These are phyloP conservation scores for Ascochyta clinopodiicola DNA, from an alignment of 2,329 filamentous ascomycete species.

Conservation along the genomic window DNA sequence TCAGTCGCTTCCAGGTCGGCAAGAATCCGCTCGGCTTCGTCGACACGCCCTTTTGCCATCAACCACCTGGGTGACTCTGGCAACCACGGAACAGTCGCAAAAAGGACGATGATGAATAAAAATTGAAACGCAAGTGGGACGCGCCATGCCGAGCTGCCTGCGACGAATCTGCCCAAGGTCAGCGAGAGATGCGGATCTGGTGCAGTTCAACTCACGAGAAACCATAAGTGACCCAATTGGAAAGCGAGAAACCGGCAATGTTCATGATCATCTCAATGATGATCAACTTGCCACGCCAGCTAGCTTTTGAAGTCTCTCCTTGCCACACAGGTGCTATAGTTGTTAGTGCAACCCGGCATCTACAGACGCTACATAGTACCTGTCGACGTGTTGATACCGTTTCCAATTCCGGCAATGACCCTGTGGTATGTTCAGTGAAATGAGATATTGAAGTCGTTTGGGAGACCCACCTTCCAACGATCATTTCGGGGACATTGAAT, in stretches of 20 bases:
- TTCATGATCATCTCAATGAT: slow-evolving; percentile 59
- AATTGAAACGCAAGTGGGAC: slow-evolving; percentile 56
- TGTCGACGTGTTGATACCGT: slow-evolving; percentile 59
- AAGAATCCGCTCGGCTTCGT: slow-evolving; percentile 58
- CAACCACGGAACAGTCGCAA: slow-evolving; percentile 55
- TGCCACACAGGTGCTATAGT: slow-evolving; percentile 59
- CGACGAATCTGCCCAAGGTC: slow-evolving; percentile 18
- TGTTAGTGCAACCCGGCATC: slow-evolving; percentile 27
- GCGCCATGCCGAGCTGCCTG: slow-evolving; percentile 29
- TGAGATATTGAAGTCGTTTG: neutral
- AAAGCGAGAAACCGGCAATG: slow-evolving; percentile 57
- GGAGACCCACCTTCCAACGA: slow-evolving; percentile 50
- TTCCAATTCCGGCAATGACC: slow-evolving; percentile 57
- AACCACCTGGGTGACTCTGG: slow-evolving; percentile 58
- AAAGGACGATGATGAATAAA: slow-evolving; percentile 57
- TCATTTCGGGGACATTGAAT: slow-evolving; percentile 57
- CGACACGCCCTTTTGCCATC: slow-evolving; percentile 51
- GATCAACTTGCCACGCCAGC: slow-evolving; percentile 53
- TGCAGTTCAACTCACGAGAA: slow-evolving; percentile 49
- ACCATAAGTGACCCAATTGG: slow-evolving; percentile 61
- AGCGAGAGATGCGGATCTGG: neutral
- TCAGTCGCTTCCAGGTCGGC: slow-evolving; percentile 57
- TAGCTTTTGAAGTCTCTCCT: slow-evolving; percentile 57
- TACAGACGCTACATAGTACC: slow-evolving; percentile 46
- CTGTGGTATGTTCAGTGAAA: slow-evolving; percentile 25